Base-by-base conservation (phyloP, 192 early-diverging fungal species). In the Entophlyctis helioformis region DNA sequence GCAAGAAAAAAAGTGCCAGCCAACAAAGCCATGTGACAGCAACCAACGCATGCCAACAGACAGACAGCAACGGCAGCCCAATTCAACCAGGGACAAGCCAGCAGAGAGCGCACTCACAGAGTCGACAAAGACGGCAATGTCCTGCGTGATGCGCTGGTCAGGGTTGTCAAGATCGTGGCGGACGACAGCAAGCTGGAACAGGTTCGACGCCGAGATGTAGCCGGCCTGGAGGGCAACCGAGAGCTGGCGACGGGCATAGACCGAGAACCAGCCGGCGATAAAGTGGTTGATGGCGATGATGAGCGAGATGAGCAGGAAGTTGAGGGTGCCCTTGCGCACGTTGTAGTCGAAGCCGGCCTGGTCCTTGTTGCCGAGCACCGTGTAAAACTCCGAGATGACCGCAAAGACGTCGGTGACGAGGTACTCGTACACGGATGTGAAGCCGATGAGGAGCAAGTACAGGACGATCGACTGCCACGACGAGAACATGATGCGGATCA, bases 81-180 rank as follows among this genome's bases (percentile, higher is more conserved):
- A 21, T 4, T 27, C n/a, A 25, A 44, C 5, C 15, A 29, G 4
- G 32, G 5, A n/a, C n/a, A n/a, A n/a, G n/a, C n/a, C n/a, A n/a
- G n/a, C n/a, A n/a, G n/a, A n/a, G n/a, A n/a, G 21, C 26, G 19
- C 1, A 46, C 49, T 24, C 18, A 62, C 59, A 46, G 40, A 60
- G 15, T 79, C 77, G 15, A 84, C 35, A 27, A 96, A 76, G 38
- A 81, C 81, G 53, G 87, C 88, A 28, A 90, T 74, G 57, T 96
- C 91, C 60, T 91, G 87, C 15, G 89, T 72, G 31, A 92, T 87
- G 13, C 89, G 77, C 59, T 89, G 86, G 53, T 96, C 91, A 6
- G 53, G 51, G 56, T 62, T 54, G 32, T 62, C 57, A 21, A 50
- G 29, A 32, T 40, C 34, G 35, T 46, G n/a, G 7, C 12, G 8